Evolutionary conservation across 257 asterid species (phyloP), one percentile per base, ranked within the genome.

Genomic region (Mentha longifolia): DNA sequence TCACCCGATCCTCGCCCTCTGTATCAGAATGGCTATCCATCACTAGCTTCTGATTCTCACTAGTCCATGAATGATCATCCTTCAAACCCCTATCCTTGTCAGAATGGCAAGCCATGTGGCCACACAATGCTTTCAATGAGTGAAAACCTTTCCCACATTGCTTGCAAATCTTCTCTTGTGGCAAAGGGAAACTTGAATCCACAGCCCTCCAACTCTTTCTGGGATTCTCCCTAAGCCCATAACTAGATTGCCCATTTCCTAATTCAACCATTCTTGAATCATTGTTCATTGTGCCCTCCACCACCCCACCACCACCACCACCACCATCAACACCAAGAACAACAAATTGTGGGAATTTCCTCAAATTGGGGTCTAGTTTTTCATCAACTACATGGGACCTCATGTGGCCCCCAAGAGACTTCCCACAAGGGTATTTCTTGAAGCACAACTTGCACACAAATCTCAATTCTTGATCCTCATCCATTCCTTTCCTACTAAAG

Each of bases 21-120:
- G 92, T 82, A 30, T 92, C 97, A 2, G 97, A 92, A 61, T 82
- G 83, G 43, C 87, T 85, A 49, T 92, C 97, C 78, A 85, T 52
- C 65, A 82, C 82, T 10, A 76, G 67, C 78, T 86, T 89, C 80
- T 85, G 89, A 76, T 70, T 85, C 74, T 88, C 97, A 77, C 89
- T 88, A 22, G 91, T 90, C 96, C 97, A 93, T 3, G 96, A 93
- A 66, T 83, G 78, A 78, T 93, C 96, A 65, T 88, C 96, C 75
- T 91, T 91, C 76, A 83, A 68, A 14, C 81, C 84, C 79, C 74
- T 83, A 52, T 93, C 97, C 74, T 79, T 87, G 0, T 91, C 94
- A 0, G 98, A 91, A 70, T 93, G 97, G 71, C 89, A 85, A 70
- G 98, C 97, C 97, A 92, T 92, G 47, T 92, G 98, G 10, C 98